Evolutionary conservation across 2,329 filamentous ascomycete species (phyloP).

Genomic region (Penicillium sp.): DNA sequence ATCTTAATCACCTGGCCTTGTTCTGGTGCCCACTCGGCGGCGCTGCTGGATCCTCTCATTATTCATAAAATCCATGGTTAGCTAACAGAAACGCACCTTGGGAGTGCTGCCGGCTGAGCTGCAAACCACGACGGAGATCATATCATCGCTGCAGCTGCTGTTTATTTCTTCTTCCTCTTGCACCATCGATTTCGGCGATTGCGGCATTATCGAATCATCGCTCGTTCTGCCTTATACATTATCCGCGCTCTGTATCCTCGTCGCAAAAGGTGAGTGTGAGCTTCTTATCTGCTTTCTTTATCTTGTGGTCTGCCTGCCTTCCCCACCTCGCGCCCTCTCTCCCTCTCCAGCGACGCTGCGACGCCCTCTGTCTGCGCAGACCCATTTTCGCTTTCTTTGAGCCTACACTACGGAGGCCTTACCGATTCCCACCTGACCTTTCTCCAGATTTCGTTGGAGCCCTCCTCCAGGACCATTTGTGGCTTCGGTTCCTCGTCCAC

Average conservation of each 20-base stretch:
- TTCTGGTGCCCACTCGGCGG: constrained; percentile 14
- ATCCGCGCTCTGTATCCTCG: not conserved
- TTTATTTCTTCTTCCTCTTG: constrained; percentile 21
- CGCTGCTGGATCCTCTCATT: constrained; percentile 20
- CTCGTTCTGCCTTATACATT: constrained; percentile 11
- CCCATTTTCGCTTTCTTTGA: constrained; percentile 4
- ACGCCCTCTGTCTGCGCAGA: constrained; percentile 4
- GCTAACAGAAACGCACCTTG: constrained; percentile 25
- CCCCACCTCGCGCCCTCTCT: not conserved
- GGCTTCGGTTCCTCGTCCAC: not conserved
- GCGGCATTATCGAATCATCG: constrained; percentile 27
- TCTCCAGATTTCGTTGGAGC: constrained; percentile 23
- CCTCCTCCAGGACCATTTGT: constrained; percentile 12
- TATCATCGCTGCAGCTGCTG: constrained; percentile 10
- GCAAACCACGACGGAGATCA: constrained; percentile 9
- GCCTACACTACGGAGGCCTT: not conserved
- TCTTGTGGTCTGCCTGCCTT: not conserved
- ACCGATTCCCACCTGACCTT: constrained; percentile 22
- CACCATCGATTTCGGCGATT: constrained; percentile 29
- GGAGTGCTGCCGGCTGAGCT: constrained; percentile 13
- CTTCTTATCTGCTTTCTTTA: constrained; percentile 6
- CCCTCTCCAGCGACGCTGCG: not conserved
- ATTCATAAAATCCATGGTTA: constrained; percentile 23
- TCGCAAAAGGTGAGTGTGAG: constrained; percentile 9
- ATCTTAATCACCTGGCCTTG: constrained; percentile 1